Base-by-base conservation (phyloP, 768 basidiomycete genomes). In the Tylopilus sp. region DNA sequence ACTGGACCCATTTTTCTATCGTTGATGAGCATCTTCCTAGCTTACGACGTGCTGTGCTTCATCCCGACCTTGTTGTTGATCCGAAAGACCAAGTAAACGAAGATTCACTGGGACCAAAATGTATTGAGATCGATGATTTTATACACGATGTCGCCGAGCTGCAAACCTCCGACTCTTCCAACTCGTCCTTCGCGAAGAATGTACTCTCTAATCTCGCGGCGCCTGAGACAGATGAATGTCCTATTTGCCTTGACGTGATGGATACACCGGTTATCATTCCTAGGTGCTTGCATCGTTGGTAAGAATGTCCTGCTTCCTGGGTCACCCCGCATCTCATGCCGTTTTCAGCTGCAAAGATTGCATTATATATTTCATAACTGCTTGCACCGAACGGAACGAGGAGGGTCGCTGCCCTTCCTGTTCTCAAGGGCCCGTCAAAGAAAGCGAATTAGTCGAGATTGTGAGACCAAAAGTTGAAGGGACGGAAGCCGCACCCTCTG, bases 1-100 rank as follows among this genome's bases (percentile, higher is more conserved):
- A 46, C 6, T 16, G 17, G 3, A 4, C 49, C 28, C 41, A 16
- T 37, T 19, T 28, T 50, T 13, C 22, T 30, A 19, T 21, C 28
- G 49, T 47, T 59, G 41, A 66, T 45, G 14, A 38, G n/a, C 24
- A 44, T 31, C 56, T 41, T 16, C 44, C 8, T 58, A 93, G 91
- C 55, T 71, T 97, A 26, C 87, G 96, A 29, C 92, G 93, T 50
- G 94, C 94, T 10, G 94, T 97, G 4, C 78, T 97, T 21, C 96
- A 98, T 65, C 92, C 96, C 0, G 80, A 80, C 55, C 82, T 98
- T 22, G 92, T 97, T 10, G 72, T 89, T 11, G 79, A 78, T 11
- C 68, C 73, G 6, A 74, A 82, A 25, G 73, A 75, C 29, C 67
- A 72, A 16, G 64, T 70, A 3, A 56, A 69, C 9, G 72, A 73